Base-by-base conservation (phyloP, 2,329 filamentous ascomycete species). In the Tolypocladium amazonense region DNA sequence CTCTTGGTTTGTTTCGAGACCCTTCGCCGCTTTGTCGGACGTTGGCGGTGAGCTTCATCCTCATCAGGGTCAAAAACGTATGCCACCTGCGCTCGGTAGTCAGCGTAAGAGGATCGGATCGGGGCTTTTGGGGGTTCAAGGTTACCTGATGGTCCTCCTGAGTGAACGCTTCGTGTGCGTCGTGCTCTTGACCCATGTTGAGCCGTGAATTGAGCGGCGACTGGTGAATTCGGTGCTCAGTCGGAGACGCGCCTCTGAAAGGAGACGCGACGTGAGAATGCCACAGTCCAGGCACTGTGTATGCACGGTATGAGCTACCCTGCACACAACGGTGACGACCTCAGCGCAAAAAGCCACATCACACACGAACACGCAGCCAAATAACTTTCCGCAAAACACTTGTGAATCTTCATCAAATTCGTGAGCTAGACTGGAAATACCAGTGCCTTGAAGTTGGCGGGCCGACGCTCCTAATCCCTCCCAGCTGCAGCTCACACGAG, bases 1-100 rank as follows among this genome's bases (percentile, higher is more conserved):
- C 62, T 47, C 45, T 56, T n/a, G 37, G 68, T 62, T 58, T 75
- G 75, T 58, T 76, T 79, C 0, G 77, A 76, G 9, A 83, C 74
- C 67, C 80, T 85, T 59, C 84, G 79, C 60, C 81, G 77, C 69
- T 89, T 88, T 41, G 78, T 68, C 35, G 84, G 80, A 45, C 81
- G 68, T 52, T 72, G 69, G 41, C 68, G 64, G 56, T 65, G 65
- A 52, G 69, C 63, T 57, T 69, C 73, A 37, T 73, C 70, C 60
- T 76, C 73, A 53, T 78, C 72, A 60, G 84, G 80, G 61, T 80
- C 77, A 39, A 57, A 62, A 43, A 62, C 52, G 58, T 62, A 65
- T 9, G 63, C 60, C 11, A 56, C 63, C 63, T 62, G 33, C 1
- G 6, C n/a, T 30, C 23, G 33, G 20, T n/a, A 20, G 38, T 50